Evolutionary conservation across 2,329 filamentous ascomycete species (phyloP).

Genomic region (Penicillium sp.): DNA sequence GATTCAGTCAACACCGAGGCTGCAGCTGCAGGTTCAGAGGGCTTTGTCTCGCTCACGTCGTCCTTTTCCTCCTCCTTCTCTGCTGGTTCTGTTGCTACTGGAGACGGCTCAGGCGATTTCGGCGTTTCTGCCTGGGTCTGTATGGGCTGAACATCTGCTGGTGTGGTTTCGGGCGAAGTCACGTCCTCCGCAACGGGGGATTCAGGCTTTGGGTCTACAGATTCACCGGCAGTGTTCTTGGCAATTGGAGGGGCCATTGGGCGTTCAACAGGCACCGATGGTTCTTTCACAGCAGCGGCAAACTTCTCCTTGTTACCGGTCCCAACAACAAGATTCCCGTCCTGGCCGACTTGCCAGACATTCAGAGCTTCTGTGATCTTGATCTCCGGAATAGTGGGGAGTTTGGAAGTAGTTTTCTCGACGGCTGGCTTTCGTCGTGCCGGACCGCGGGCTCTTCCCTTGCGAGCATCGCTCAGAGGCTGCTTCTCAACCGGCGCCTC

Average conservation of each 20-base stretch:
- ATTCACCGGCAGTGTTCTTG: constrained; percentile 35
- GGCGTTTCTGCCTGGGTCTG: neutral
- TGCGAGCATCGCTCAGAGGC: constrained; percentile 84
- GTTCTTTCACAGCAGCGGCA: constrained; percentile 6
- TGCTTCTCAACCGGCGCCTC: constrained; percentile 66
- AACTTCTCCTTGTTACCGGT: constrained; percentile 12
- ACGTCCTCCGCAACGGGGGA: constrained; percentile 8
- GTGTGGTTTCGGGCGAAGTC: neutral
- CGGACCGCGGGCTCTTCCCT: constrained; percentile 84
- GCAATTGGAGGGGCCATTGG: constrained; percentile 30
- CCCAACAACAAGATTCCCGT: constrained; percentile 34
- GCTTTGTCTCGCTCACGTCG: neutral
- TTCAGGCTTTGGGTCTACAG: constrained; percentile 28
- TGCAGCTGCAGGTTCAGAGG: neutral
- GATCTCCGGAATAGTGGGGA: constrained; percentile 36
- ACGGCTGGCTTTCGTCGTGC: constrained; percentile 67
- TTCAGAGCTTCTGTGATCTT: constrained; percentile 40
- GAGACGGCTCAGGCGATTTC: neutral
- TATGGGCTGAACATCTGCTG: constrained; percentile 3
- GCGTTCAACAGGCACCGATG: constrained; percentile 8
- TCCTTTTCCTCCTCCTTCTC: neutral
- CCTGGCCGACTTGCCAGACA: constrained; percentile 37
- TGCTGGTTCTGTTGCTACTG: neutral
- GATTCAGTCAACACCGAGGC: constrained; percentile 6
- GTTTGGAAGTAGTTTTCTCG: constrained; percentile 51